phyloP scores from a whole-genome alignment of 176 grass and related monocot genomes.

The Metroxylon sagu region DNA sequence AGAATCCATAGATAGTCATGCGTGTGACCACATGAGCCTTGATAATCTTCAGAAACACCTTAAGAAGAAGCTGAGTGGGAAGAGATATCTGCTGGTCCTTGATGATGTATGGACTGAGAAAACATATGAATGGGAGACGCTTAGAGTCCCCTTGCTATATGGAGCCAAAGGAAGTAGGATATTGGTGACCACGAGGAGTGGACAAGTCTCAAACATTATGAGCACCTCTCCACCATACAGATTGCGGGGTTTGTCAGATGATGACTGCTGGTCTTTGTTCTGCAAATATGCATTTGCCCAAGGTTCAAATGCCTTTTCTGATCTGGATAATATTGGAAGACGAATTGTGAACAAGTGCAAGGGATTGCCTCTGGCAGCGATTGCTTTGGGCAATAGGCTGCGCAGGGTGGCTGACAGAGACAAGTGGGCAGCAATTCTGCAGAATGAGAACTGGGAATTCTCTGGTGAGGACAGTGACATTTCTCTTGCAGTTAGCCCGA shows the following conservation, averaged over 20 bases:
- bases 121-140: constrained; percentile 19
- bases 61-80: constrained; percentile 2
- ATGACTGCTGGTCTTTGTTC: constrained; percentile 33
- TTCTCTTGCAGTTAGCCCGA: constrained; percentile 1
- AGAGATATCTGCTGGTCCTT: constrained; percentile 37
- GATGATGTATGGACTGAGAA: constrained; percentile 30
- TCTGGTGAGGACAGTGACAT: background rate
- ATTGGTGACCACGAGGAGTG: constrained; percentile 33
- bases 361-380: constrained; percentile 29
- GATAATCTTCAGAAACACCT: constrained; percentile 9
- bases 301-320: background rate
- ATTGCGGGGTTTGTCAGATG: constrained; percentile 6
- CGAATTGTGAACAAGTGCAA: constrained; percentile 21
- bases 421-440: constrained; percentile 23
- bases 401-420: constrained; percentile 13
- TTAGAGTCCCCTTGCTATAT: constrained; percentile 10
- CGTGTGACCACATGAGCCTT: background rate
- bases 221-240: background rate
- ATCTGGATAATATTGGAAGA: constrained; percentile 4
- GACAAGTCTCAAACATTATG: background rate
- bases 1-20: constrained; percentile 2
- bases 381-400: constrained; percentile 19
- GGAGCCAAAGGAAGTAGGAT: constrained; percentile 33
- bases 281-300: background rate
- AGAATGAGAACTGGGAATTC: background rate